Evolutionary conservation across 2,329 filamentous ascomycete species (phyloP).

Genomic region (Talaromyces sp.): DNA sequence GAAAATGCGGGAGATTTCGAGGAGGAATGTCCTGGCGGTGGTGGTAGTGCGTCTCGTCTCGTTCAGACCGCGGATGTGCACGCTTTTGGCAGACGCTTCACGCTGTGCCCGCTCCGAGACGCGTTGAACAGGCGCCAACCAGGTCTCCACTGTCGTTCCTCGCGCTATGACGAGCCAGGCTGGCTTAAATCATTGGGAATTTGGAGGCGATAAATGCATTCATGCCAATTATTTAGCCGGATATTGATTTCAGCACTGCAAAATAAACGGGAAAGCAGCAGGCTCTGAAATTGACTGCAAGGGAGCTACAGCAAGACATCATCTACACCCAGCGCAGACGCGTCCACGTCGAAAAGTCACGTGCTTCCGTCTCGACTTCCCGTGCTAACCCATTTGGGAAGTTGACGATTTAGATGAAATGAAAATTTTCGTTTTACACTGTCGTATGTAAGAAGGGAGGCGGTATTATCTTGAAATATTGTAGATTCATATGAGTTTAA

Average conservation of each 20-base stretch:
- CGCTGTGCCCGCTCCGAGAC: conserved; percentile 22
- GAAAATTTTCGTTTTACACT: neutral
- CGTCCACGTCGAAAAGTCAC: neutral
- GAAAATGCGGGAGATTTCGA: conserved; percentile 19
- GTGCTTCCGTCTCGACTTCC: neutral
- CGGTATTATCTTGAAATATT: neutral
- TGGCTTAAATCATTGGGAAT: neutral
- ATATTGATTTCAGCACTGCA: neutral
- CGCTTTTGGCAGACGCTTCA: conserved; percentile 18
- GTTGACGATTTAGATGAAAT: neutral
- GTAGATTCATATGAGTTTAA: neutral
- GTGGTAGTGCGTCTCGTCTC: conserved; percentile 20
- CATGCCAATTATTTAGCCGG: neutral
- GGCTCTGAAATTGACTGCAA: neutral
- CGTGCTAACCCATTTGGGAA: neutral
- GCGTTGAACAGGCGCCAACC: conserved; percentile 21
- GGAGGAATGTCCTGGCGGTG: conserved; percentile 18
- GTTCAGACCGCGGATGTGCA: conserved; percentile 20
- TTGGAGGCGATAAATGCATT: conserved; percentile 4
- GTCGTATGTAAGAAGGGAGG: neutral
- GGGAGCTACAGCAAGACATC: conserved; percentile 3
- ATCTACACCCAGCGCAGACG: neutral
- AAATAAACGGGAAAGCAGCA: neutral
- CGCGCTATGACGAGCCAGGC: conserved; percentile 20
- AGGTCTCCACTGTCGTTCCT: conserved; percentile 18